Percentiles rank a stretch among this genome's conserved stretches.
phyloP scores from a whole-genome alignment of 2,329 filamentous ascomycete species.

The Magnaporthiopsis incrustans region DNA sequence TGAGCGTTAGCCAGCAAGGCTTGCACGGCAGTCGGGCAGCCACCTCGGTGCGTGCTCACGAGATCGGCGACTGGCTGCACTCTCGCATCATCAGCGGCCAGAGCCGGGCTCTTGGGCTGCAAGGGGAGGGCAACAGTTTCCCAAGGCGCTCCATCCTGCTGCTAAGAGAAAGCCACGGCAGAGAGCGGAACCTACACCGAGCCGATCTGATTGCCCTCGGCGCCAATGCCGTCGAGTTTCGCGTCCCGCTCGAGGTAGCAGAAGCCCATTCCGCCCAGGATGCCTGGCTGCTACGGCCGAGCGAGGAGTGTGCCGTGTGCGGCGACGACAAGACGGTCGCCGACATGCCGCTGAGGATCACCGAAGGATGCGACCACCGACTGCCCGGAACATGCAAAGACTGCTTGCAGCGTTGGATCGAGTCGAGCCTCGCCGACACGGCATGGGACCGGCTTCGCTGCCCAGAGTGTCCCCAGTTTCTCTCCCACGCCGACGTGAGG shows the following conservation, averaged over 20 bases:
- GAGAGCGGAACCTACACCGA: neutral
- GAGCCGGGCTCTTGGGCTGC: constrained; percentile 8
- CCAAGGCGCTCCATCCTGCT: neutral
- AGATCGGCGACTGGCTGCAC: constrained; percentile 6
- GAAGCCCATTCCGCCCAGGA: constrained; percentile 23
- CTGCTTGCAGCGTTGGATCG: constrained; percentile 26
- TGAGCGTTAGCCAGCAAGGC: too few relatives aligned
- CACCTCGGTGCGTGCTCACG: neutral
- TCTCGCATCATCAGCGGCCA: constrained; percentile 7
- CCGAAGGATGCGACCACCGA: constrained; percentile 20
- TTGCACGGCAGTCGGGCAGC: too few relatives aligned
- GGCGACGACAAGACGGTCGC: constrained; percentile 25
- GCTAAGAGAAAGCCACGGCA: neutral
- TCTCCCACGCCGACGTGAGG: constrained; percentile 23
- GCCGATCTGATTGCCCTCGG: constrained; percentile 8
- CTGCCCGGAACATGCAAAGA: constrained; percentile 21
- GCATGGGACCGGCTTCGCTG: constrained; percentile 26
- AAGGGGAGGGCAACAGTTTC: constrained; percentile 9
- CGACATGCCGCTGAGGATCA: constrained; percentile 24
- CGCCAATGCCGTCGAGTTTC: constrained; percentile 22
- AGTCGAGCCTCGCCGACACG: constrained; percentile 20
- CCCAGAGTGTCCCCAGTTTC: constrained; percentile 24
- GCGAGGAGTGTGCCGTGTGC: constrained; percentile 25
- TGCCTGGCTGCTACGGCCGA: constrained; percentile 23
- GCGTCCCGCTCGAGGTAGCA: constrained; percentile 18